phyloP scores from a whole-genome alignment of 768 basidiomycete genomes.

The Lactifluus echinatus region DNA sequence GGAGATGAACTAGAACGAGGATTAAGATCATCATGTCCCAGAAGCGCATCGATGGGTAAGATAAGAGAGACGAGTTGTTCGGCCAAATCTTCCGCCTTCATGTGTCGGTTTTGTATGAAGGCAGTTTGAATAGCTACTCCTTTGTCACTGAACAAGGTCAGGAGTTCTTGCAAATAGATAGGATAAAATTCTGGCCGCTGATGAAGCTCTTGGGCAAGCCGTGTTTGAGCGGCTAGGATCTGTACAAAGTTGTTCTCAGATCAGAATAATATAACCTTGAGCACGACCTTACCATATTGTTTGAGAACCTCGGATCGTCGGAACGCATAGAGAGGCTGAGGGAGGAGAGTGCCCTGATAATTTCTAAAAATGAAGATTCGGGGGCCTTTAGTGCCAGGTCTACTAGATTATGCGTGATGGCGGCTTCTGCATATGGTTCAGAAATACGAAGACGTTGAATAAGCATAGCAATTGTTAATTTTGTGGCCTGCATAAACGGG shows the following conservation, averaged over 20 bases:
- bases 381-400: conserved; percentile 79
- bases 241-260: conserved; percentile 24
- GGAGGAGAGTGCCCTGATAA: conserved; percentile 73
- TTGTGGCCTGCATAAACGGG: conserved; percentile 53
- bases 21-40: conserved; percentile 61
- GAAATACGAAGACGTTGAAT: conserved; percentile 78
- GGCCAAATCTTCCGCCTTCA: conserved; percentile 77
- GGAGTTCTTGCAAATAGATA: conserved; percentile 72
- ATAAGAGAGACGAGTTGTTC: conserved; percentile 82
- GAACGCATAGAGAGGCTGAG: conserved; percentile 83
- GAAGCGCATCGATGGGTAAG: conserved; percentile 83
- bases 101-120: conserved; percentile 53
- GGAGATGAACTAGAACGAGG: conserved; percentile 47
- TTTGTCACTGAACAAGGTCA: conserved; percentile 84
- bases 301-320: conserved; percentile 81
- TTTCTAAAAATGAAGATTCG: conserved; percentile 69
- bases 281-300: conserved; percentile 61
- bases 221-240: conserved; percentile 87
- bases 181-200: conserved; percentile 71
- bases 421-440: conserved; percentile 83
- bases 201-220: conserved; percentile 71
- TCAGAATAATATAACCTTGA: background rate
- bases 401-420: conserved; percentile 86
- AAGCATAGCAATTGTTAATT: conserved; percentile 86
- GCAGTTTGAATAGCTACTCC: conserved; percentile 84